Conservation (phyloP, 768 basidiomycete genomes). For the Phylloporus sp. region DNA sequence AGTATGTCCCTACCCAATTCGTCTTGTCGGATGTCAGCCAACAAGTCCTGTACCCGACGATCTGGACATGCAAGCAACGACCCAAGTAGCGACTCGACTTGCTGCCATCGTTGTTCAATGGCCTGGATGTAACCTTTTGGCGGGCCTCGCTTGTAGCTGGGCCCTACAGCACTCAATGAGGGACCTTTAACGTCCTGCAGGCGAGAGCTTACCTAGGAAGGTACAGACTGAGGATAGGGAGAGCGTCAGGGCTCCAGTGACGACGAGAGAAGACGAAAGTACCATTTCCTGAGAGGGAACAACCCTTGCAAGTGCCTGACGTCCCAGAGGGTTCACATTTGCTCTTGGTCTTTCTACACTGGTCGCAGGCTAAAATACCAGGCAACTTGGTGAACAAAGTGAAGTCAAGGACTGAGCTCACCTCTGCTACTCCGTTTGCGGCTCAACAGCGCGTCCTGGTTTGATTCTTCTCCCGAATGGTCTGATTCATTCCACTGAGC, state of each 20-base stretch:
- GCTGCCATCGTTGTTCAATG: slow-evolving; percentile 88
- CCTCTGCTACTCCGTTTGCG: slow-evolving; percentile 67
- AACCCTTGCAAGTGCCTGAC: slow-evolving; percentile 59
- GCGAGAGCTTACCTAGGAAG: slow-evolving; percentile 47
- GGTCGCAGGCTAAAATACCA: slow-evolving; percentile 65
- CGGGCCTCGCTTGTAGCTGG: slow-evolving; percentile 79
- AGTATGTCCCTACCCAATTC: slow-evolving; percentile 75
- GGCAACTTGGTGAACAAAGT: slow-evolving; percentile 11
- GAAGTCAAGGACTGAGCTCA: slow-evolving; percentile 20
- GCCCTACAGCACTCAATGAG: slow-evolving; percentile 41
- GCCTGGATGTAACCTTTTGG: slow-evolving; percentile 92
- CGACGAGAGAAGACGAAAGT: slow-evolving; percentile 16
- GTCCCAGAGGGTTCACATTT: slow-evolving; percentile 66
- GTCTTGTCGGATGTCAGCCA: slow-evolving; percentile 65
- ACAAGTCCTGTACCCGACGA: slow-evolving; percentile 55
- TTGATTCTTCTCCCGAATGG: slow-evolving; percentile 53
- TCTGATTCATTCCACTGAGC: slow-evolving; percentile 56
- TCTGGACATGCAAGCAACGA: slow-evolving; percentile 73
- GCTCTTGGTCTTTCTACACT: slow-evolving; percentile 84
- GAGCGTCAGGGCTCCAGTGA: slow-evolving; percentile 9
- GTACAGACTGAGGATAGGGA: slow-evolving; percentile 51
- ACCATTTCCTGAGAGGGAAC: slow-evolving; percentile 54
- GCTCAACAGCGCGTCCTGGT: slow-evolving; percentile 38
- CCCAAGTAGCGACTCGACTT: slow-evolving; percentile 87
- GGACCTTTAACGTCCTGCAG: background rate